A percentile compares a stretch with the other conserved stretches of the same genome.
Conservation (phyloP, 2,329 filamentous ascomycete genomes). For the Alternaria longipes region DNA sequence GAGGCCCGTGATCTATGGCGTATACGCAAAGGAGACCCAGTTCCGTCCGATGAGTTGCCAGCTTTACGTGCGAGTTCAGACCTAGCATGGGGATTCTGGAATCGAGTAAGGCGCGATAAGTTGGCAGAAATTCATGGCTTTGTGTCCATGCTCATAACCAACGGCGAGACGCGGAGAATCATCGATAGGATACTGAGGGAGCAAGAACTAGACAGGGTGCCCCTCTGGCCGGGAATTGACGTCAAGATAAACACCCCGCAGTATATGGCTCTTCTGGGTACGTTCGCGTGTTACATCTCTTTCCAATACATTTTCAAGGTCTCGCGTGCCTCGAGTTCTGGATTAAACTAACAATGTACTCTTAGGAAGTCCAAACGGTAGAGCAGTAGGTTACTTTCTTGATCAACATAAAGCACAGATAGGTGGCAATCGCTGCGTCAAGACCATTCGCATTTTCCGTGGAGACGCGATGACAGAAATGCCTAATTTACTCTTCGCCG, state of each 20-base stretch:
- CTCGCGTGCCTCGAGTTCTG: not conserved
- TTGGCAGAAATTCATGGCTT: not conserved
- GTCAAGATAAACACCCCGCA: not conserved
- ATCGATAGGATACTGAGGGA: not conserved
- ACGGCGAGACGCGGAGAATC: not conserved
- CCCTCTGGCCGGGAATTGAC: not conserved
- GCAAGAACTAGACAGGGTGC: not conserved
- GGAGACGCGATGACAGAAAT: no score
- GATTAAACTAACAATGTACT: not conserved
- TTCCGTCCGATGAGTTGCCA: not conserved
- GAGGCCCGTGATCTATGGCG: not conserved
- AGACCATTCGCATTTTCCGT: no score
- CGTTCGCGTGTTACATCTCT: not conserved
- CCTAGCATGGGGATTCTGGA: slow-evolving; percentile 13
- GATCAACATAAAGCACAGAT: slow-evolving; percentile 8
- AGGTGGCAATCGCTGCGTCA: slow-evolving; percentile 1
- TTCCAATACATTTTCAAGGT: not conserved
- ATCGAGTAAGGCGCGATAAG: not conserved
- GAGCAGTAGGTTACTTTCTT: slow-evolving; percentile 7
- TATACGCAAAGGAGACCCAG: not conserved
- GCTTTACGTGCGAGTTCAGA: slow-evolving; percentile 9
- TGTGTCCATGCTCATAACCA: not conserved
- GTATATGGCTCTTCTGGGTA: slow-evolving; percentile 11
- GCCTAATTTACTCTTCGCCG: not conserved
- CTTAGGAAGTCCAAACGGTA: slow-evolving; percentile 8